Conservation (phyloP, 148 eudicot genomes). For the Camellia lanceoleosa region DNA sequence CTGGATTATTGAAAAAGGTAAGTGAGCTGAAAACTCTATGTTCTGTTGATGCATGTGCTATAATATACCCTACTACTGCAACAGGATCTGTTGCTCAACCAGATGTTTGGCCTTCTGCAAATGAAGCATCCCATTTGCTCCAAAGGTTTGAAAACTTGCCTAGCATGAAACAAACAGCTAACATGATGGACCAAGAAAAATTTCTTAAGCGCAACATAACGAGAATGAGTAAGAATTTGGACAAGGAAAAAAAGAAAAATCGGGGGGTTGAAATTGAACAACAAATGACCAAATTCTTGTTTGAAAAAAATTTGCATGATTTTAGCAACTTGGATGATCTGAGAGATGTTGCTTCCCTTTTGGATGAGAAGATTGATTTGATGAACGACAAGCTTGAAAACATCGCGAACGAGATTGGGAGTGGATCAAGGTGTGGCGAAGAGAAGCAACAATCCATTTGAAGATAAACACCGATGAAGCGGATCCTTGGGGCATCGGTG, state of each 20-base stretch:
- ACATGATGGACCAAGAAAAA: background rate
- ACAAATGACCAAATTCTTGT: background rate
- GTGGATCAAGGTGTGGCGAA: background rate
- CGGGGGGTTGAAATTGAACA: constrained; percentile 4
- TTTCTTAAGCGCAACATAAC: background rate
- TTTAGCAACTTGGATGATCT: constrained; percentile 6
- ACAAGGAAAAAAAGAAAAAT: constrained; percentile 4
- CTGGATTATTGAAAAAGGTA: constrained; percentile 17
- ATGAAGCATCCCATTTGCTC: constrained; percentile 7
- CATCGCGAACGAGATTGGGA: background rate
- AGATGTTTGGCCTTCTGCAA: constrained; percentile 11
- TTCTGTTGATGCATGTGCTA: constrained; percentile 19
- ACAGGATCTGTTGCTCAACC: background rate
- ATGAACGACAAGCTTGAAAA: background rate
- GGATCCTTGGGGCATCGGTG: background rate
- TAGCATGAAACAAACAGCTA: background rate
- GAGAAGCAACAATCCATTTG: background rate
- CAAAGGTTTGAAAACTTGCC: constrained; percentile 7
- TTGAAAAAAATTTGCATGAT: constrained; percentile 2
- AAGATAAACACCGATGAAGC: too few species aligned
- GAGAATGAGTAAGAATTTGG: background rate
- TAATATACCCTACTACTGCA: background rate
- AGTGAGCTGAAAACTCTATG: constrained; percentile 18
- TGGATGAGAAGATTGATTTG: constrained; percentile 4
- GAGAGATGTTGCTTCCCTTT: background rate